phyloP scores from a whole-genome alignment of 208 protist species.

The Leishmania tarentolae region DNA sequence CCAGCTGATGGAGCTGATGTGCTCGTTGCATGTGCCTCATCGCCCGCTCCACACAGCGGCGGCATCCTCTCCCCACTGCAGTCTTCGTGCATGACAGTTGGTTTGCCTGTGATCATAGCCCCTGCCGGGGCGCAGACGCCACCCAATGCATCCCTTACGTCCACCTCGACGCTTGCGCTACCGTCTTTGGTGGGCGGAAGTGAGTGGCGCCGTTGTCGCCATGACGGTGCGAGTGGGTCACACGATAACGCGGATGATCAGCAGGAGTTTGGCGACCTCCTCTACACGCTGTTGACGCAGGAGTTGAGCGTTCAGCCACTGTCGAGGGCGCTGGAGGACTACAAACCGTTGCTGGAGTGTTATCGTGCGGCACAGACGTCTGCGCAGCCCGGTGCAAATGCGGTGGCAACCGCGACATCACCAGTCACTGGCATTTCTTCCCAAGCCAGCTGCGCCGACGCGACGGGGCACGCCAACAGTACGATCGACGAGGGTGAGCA shows the following conservation, averaged over 20 bases:
- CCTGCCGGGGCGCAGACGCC: background rate
- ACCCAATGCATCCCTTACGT: background rate
- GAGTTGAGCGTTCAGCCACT: constrained; percentile 19
- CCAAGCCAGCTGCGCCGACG: background rate
- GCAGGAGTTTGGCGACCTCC: background rate
- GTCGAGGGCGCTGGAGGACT: constrained; percentile 12
- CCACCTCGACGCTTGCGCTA: constrained; percentile 8
- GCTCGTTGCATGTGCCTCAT: background rate
- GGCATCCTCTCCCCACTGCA: constrained; percentile 2
- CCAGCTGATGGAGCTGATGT: background rate
- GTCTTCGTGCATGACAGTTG: background rate
- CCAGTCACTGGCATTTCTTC: background rate
- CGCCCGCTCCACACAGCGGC: background rate
- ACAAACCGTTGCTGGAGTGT: constrained; percentile 9
- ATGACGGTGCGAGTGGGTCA: background rate
- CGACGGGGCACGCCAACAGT: background rate
- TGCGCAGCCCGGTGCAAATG: background rate
- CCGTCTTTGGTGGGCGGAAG: background rate
- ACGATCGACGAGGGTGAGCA: background rate
- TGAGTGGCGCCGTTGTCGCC: background rate
- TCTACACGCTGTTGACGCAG: constrained; percentile 15
- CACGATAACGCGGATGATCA: background rate
- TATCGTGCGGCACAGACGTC: background rate
- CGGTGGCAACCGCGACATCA: background rate
- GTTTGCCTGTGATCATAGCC: background rate